Percentiles rank a stretch among this genome's conserved stretches.
phyloP scores from a whole-genome alignment of 2,329 filamentous ascomycete species.

The Fusarium pilosicola region DNA sequence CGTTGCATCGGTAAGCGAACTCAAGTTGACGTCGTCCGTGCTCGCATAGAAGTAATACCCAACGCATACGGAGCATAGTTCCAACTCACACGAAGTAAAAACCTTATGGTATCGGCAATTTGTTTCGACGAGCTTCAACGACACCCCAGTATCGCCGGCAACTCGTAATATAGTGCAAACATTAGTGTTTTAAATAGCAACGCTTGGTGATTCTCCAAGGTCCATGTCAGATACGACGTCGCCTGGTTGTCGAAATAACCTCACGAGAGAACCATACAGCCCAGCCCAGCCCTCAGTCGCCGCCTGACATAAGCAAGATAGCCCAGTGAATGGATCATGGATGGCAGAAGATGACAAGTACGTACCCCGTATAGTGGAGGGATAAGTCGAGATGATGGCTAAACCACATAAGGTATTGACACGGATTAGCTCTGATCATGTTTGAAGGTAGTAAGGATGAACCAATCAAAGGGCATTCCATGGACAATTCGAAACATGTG shows the following conservation, averaged over 20 bases:
- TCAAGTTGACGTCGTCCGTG: slow-evolving; percentile 6
- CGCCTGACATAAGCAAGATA: background rate
- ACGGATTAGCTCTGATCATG: slow-evolving; percentile 30
- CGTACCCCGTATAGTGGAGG: background rate
- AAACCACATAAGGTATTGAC: slow-evolving; percentile 19
- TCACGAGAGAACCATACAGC: background rate
- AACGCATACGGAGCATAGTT: background rate
- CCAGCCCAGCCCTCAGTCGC: background rate
- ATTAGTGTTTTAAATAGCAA: background rate
- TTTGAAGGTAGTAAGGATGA: slow-evolving; percentile 21
- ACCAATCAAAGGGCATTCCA: slow-evolving; percentile 24
- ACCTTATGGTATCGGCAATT: slow-evolving; percentile 18
- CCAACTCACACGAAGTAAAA: background rate
- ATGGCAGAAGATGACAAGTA: background rate
- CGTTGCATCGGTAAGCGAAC: background rate
- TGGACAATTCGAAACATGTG: slow-evolving; percentile 34
- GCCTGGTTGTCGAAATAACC: background rate
- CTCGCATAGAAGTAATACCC: slow-evolving; percentile 4
- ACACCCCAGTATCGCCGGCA: background rate
- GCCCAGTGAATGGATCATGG: background rate
- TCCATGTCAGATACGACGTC: background rate
- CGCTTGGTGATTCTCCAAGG: background rate
- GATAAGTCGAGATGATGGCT: slow-evolving; percentile 16
- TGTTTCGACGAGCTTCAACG: slow-evolving; percentile 17
- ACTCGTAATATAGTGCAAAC: slow-evolving; percentile 6